Evolutionary conservation across 495 filamentous ascomycete genomes (phyloP), one percentile per base, ranked within the genome.

Genomic region (Astrocystis sublimbata): DNA sequence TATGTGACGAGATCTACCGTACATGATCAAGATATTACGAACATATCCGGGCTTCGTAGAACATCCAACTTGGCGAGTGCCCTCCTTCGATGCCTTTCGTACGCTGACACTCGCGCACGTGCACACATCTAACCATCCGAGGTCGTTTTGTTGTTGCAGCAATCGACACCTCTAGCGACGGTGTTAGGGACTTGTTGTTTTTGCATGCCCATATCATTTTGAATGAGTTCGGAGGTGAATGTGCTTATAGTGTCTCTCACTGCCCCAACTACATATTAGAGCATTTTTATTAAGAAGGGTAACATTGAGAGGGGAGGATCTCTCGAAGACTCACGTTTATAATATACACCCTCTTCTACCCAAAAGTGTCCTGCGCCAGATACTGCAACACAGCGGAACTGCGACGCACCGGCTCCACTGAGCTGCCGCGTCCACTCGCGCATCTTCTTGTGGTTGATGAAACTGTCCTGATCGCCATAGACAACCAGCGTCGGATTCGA

Each of bases 301-400:
- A 45, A 47, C 19, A 9, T 35, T 45, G 23, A 51, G 46, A 46
- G 49, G 61, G 60, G 60, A 60, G 56, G 65, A 61, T 78, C 59
- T 82, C 80, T 86, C 71, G 66, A 58, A 55, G 93, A 76, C 62
- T 81, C 75, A 40, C 68, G 63, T 66, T 38, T 10, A 28, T 47
- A 59, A 49, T 83, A 76, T n/a, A 82, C 86, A 4, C 85, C 86
- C 5, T 81, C 68, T 65, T 93, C 89, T 23, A 78, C 71, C 91
- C 92, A 97, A 67, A 96, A 96, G 75, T 97, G 92, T 3, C 89
- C 91, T 8, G 89, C 92, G 5, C 83, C 84, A 19, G 75, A 71
- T 45, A 96, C 81, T 67, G 90, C 85, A 30, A 80, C 76, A 57
- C 73, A 78, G 6, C 72, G 70, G 58, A 88, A 89, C 50, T 63